A percentile compares a stretch with the other conserved stretches of the same genome.
phyloP scores from a whole-genome alignment of 768 basidiomycete genomes.

The Leccinellum rugosiceps region DNA sequence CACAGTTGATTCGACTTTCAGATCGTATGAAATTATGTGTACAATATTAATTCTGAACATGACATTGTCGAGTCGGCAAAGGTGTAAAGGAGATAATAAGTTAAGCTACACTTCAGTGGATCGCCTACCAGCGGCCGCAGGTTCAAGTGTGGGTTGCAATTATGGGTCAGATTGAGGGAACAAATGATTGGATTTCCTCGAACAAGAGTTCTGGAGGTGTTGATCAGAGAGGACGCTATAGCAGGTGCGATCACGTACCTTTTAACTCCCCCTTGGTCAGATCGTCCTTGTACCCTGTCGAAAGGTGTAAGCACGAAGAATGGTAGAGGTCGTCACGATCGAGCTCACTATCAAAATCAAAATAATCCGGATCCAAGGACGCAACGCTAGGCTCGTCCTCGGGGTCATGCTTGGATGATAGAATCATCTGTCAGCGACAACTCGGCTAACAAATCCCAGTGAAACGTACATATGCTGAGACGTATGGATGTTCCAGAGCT shows the following conservation, averaged over 20 bases:
- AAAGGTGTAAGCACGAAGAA: conserved; percentile 6
- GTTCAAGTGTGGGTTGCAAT: neutral
- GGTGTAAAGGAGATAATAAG: neutral
- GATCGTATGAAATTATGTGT: conserved; percentile 20
- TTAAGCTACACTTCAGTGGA: neutral
- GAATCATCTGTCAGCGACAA: neutral
- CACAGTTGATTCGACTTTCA: conserved; percentile 1
- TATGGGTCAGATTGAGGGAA: conserved; percentile 51
- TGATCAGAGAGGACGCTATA: conserved; percentile 6
- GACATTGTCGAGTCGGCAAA: neutral
- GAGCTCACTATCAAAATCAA: conserved; percentile 80
- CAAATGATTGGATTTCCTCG: conserved; percentile 79
- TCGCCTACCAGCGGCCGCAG: neutral
- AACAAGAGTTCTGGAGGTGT: conserved; percentile 57
- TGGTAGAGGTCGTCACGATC: neutral
- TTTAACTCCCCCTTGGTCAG: conserved; percentile 80
- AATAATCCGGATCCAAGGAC: conserved; percentile 80
- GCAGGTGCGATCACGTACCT: conserved; percentile 7
- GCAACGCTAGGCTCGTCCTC: conserved; percentile 86
- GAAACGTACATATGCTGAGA: conserved; percentile 63
- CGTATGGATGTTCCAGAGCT: conserved; percentile 80
- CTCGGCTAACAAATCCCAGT: neutral
- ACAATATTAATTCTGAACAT: conserved; percentile 14
- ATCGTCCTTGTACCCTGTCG: conserved; percentile 65
- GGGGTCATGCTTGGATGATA: conserved; percentile 63